These are phyloP conservation scores for Pichia cactophila DNA, from an alignment of 1,139 yeast genomes.

Conservation along the genomic window DNA sequence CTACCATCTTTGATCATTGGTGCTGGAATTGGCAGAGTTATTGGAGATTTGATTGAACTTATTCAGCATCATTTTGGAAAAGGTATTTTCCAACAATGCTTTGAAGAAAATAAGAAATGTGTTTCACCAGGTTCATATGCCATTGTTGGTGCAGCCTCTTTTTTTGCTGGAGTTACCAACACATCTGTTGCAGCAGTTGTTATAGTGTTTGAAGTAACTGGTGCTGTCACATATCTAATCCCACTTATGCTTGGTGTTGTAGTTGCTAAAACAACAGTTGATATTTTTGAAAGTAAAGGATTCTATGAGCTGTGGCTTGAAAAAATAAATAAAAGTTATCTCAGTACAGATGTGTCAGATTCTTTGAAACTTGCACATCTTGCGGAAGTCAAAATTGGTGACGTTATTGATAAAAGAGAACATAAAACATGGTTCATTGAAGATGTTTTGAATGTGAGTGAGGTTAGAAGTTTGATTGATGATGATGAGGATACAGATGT, in stretches of 20 bases:
- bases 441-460: constrained; percentile 26
- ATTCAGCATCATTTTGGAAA: constrained; percentile 39
- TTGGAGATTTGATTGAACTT: constrained; percentile 53
- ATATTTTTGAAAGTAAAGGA: constrained; percentile 37
- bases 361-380: constrained; percentile 7
- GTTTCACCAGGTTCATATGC: constrained; percentile 57
- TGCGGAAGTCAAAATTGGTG: constrained; percentile 6
- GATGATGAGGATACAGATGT: constrained; percentile 9
- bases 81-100: constrained; percentile 39
- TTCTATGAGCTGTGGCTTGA: constrained; percentile 37
- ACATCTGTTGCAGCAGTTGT: constrained; percentile 51
- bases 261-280: constrained; percentile 44
- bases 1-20: constrained; percentile 71
- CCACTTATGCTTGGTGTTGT: constrained; percentile 56
- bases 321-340: constrained; percentile 5
- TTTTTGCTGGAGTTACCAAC: constrained; percentile 50
- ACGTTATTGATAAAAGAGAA: constrained; percentile 3
- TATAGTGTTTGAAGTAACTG: constrained; percentile 49
- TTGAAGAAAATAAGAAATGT: constrained; percentile 36
- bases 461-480: constrained; percentile 24
- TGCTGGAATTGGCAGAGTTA: constrained; percentile 58
- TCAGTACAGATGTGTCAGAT: constrained; percentile 7
- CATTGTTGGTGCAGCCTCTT: constrained; percentile 54
- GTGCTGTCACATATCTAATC: constrained; percentile 51
- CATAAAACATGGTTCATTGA: constrained; percentile 5